A percentile compares a stretch with the other conserved stretches of the same genome.
Evolutionary conservation across 2,329 filamentous ascomycete species (phyloP).

Genomic region (Fusarium clavum): DNA sequence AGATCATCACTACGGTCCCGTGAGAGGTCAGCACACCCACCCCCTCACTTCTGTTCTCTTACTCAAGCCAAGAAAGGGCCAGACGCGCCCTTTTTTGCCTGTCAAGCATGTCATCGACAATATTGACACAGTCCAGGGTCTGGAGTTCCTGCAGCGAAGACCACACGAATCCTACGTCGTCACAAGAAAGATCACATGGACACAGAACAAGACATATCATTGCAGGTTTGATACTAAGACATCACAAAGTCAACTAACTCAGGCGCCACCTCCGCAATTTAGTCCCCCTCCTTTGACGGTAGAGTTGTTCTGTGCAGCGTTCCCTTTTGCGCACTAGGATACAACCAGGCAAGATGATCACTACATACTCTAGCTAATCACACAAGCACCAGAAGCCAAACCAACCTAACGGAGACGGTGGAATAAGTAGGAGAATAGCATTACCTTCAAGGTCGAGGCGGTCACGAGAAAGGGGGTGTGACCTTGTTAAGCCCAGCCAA

Average conservation of each 20-base stretch:
- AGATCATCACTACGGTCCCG: conserved; percentile 35
- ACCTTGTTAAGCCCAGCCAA: conserved; percentile 1
- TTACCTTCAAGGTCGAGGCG: not conserved
- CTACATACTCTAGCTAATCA: conserved; percentile 12
- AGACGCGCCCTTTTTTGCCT: conserved; percentile 29
- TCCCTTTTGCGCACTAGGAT: conserved; percentile 29
- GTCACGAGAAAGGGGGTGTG: conserved; percentile 39
- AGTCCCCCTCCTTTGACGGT: not conserved
- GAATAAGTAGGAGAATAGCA: not conserved
- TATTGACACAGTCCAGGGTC: conserved; percentile 24
- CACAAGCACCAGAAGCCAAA: conserved; percentile 4
- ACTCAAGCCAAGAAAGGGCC: conserved; percentile 1
- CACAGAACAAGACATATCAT: conserved; percentile 22
- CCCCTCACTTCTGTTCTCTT: not conserved
- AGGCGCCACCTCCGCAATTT: conserved; percentile 39
- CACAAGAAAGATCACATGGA: conserved; percentile 35
- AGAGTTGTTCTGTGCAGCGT: conserved; percentile 32
- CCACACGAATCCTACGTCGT: conserved; percentile 25
- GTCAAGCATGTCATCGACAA: conserved; percentile 29
- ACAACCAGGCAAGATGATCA: conserved; percentile 12
- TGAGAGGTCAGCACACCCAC: conserved; percentile 39
- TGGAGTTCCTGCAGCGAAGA: conserved; percentile 35
- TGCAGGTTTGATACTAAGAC: not conserved
- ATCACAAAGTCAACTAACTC: conserved; percentile 14
- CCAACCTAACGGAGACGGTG: conserved; percentile 14